phyloP scores from a whole-genome alignment of 2,329 filamentous ascomycete species.

The Penicillium sclerotiorum region DNA sequence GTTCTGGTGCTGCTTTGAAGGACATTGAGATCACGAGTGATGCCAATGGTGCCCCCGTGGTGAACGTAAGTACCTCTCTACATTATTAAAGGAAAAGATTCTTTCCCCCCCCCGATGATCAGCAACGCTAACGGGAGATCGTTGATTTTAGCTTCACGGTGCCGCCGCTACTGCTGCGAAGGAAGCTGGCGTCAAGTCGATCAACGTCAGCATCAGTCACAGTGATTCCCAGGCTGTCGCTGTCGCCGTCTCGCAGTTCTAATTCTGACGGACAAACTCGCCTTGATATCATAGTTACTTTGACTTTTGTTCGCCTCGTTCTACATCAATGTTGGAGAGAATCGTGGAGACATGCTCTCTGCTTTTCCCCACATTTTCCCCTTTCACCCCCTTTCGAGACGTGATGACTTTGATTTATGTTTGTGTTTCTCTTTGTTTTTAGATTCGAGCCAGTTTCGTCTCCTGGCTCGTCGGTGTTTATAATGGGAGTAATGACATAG shows the following conservation, averaged over 20 bases:
- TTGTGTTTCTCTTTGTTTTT: constrained; percentile 19
- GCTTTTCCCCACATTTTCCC: constrained; percentile 1
- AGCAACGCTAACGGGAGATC: constrained; percentile 39
- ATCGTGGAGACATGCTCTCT: constrained; percentile 6
- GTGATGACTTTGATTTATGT: constrained; percentile 32
- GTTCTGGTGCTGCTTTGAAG: constrained; percentile 84
- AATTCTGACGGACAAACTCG: constrained; percentile 9
- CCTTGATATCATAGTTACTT: too few relatives aligned
- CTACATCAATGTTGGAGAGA: constrained; percentile 10
- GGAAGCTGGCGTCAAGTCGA: constrained; percentile 81
- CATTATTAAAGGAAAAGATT: too few relatives aligned
- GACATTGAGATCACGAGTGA: constrained; percentile 91
- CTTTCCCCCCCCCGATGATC: too few relatives aligned
- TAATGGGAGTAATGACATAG: constrained; percentile 31
- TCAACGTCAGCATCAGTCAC: constrained; percentile 94
- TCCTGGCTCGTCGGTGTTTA: constrained; percentile 29
- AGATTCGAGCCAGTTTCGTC: constrained; percentile 26
- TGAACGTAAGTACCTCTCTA: constrained; percentile 67
- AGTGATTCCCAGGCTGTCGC: constrained; percentile 92
- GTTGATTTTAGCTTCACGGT: constrained; percentile 71
- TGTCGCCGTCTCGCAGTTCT: constrained; percentile 83
- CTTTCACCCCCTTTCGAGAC: constrained; percentile 20
- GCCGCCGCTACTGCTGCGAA: constrained; percentile 81
- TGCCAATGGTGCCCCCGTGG: constrained; percentile 78
- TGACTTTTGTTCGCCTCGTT: constrained; percentile 2